Percentiles rank a stretch among this genome's conserved stretches.
These are phyloP conservation scores for Purshia tridentata DNA, from an alignment of 306 rosid species.

Conservation along the genomic window DNA sequence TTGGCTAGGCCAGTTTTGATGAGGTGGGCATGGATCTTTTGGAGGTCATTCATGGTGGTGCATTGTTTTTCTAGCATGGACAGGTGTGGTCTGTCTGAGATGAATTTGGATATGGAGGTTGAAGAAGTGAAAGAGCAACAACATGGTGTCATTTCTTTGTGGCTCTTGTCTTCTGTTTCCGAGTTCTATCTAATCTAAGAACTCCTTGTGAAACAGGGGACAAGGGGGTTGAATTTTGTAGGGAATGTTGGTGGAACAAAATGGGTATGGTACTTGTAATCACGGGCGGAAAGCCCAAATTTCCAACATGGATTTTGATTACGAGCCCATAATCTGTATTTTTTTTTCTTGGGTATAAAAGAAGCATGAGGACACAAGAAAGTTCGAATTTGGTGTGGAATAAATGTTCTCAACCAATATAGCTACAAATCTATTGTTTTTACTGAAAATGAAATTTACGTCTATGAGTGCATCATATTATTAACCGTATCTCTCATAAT, in stretches of 20 bases:
- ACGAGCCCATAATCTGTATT: not conserved
- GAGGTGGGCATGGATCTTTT: constrained; percentile 52
- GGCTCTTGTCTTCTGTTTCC: constrained; percentile 11
- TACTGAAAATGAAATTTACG: too few relatives aligned
- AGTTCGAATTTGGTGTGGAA: too few relatives aligned
- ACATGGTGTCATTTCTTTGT: constrained; percentile 31
- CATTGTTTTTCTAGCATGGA: constrained; percentile 64
- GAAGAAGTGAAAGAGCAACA: constrained; percentile 43
- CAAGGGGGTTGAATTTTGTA: not conserved
- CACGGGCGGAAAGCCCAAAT: not conserved
- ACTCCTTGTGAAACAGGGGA: not conserved
- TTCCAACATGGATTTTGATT: not conserved
- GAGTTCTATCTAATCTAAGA: not conserved
- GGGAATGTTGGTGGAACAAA: not conserved
- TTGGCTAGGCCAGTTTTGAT: constrained; percentile 68
- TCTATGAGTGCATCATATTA: too few relatives aligned
- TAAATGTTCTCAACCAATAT: too few relatives aligned
- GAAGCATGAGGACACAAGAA: too few relatives aligned
- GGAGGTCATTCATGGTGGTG: constrained; percentile 75
- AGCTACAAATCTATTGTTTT: too few relatives aligned
- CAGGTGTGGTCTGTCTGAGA: constrained; percentile 60
- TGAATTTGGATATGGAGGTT: constrained; percentile 63
- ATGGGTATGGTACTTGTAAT: constrained; percentile 4
- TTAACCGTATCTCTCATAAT: too few relatives aligned
- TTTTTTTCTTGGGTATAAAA: too few relatives aligned